phyloP scores from a whole-genome alignment of 139 green algal species.

The Tetraselmis striata region DNA sequence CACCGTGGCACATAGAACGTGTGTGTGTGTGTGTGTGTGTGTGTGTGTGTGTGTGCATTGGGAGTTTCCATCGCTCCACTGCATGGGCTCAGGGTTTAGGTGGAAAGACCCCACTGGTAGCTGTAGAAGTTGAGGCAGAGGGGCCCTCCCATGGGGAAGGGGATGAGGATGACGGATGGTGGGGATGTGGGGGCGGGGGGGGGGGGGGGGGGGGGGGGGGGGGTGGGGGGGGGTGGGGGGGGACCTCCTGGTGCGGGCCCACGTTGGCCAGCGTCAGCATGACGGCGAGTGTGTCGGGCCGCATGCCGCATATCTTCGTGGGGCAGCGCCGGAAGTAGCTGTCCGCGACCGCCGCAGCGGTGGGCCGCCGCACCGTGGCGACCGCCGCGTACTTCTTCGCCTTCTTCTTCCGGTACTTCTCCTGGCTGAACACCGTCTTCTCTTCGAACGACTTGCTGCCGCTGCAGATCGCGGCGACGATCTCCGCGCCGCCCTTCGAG shows the following conservation, averaged over 20 bases:
- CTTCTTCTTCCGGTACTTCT: slow-evolving; percentile 76
- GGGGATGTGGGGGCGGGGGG: too few species aligned
- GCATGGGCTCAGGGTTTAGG: too few species aligned
- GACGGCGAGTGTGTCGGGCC: slow-evolving; percentile 62
- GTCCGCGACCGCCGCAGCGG: slow-evolving; percentile 19
- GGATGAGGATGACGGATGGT: too few species aligned
- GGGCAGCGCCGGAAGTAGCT: slow-evolving; percentile 36
- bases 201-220: too few species aligned
- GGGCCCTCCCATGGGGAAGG: too few species aligned
- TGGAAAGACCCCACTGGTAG: too few species aligned
- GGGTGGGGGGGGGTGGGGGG: too few species aligned
- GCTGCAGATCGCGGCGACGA: slow-evolving; percentile 61
- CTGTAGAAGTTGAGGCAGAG: too few species aligned
- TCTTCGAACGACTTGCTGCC: slow-evolving; percentile 67
- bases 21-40: too few species aligned
- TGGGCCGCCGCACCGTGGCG: slow-evolving; percentile 41
- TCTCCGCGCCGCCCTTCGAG: slow-evolving; percentile 51
- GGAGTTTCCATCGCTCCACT: too few species aligned
- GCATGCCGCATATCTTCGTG: slow-evolving; percentile 50
- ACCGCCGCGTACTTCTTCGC: slow-evolving; percentile 44
- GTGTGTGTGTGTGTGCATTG: too few species aligned
- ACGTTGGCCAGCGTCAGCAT: slow-evolving; percentile 73
- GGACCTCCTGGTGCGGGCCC: slow-evolving; percentile 37
- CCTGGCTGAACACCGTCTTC: slow-evolving; percentile 82
- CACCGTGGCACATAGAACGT: too few species aligned